Percentiles rank a stretch among this genome's conserved stretches.
phyloP scores from a whole-genome alignment of 768 basidiomycete genomes.

The Phylloporus sp. region DNA sequence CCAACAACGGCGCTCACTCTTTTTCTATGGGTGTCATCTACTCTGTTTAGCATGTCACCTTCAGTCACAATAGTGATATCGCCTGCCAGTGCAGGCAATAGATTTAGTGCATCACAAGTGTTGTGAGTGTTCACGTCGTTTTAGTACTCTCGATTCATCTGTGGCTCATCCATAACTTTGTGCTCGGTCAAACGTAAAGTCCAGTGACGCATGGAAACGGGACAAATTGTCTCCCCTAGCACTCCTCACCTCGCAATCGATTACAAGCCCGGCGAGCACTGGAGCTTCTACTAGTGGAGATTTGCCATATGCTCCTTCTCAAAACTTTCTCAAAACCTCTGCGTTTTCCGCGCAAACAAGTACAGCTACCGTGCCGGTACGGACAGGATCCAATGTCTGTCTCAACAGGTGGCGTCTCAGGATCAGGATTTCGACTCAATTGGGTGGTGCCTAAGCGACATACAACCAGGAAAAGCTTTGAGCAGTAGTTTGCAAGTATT shows the following conservation, averaged over 20 bases:
- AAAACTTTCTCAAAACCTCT: background rate
- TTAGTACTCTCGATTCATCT: background rate
- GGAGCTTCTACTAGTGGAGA: background rate
- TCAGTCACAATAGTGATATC: background rate
- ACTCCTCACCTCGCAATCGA: background rate
- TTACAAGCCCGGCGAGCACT: background rate
- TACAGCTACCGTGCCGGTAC: conserved; percentile 36
- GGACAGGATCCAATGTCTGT: conserved; percentile 43
- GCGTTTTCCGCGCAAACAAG: conserved; percentile 31
- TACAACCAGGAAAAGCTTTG: conserved; percentile 28
- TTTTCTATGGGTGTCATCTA: background rate
- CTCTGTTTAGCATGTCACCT: background rate
- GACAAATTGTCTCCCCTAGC: background rate
- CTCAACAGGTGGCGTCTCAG: conserved; percentile 35
- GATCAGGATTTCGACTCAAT: conserved; percentile 43
- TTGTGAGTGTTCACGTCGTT: conserved; percentile 1
- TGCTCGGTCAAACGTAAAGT: background rate
- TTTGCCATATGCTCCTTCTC: background rate
- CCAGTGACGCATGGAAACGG: background rate
- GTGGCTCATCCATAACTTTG: background rate
- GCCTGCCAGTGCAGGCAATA: background rate
- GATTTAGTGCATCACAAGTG: background rate
- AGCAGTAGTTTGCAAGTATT: conserved; percentile 26
- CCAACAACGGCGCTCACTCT: background rate
- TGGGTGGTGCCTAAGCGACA: conserved; percentile 35